These are phyloP conservation scores for Cystobasidium tubakii DNA, from an alignment of 768 basidiomycete species.

Conservation along the genomic window DNA sequence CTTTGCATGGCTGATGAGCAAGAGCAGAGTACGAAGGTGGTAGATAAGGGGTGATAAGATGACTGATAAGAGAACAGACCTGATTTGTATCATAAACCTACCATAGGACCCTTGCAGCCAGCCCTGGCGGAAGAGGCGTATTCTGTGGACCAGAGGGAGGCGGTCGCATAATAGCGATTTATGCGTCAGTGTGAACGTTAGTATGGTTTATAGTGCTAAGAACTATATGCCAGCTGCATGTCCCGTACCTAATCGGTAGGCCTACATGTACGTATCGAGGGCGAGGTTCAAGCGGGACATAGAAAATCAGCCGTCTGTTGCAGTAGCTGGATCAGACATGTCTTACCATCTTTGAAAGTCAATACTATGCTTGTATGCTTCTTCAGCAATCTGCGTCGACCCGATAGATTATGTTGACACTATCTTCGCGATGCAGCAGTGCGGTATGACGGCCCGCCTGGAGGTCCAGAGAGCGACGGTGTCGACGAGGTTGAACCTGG, in stretches of 20 bases:
- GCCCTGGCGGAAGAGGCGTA: constrained; percentile 6
- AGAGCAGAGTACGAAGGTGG: too few species aligned
- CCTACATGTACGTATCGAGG: background rate
- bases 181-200: too few species aligned
- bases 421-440: background rate
- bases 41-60: background rate
- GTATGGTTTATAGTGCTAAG: too few species aligned
- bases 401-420: too few species aligned
- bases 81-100: background rate
- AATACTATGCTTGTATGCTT: too few species aligned
- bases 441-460: too few species aligned
- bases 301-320: background rate
- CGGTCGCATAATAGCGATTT: too few species aligned
- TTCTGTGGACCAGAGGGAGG: background rate
- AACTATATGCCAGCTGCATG: too few species aligned
- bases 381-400: too few species aligned
- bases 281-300: background rate
- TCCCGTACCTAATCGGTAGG: constrained; percentile 13
- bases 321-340: background rate
- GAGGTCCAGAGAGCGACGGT: background rate
- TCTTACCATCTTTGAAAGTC: background rate
- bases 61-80: background rate
- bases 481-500: background rate
- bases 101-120: constrained; percentile 12
- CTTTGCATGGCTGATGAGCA: constrained; percentile 51